These are phyloP conservation scores for Fusarium continuum DNA, from an alignment of 2,329 filamentous ascomycete species.

Conservation along the genomic window DNA sequence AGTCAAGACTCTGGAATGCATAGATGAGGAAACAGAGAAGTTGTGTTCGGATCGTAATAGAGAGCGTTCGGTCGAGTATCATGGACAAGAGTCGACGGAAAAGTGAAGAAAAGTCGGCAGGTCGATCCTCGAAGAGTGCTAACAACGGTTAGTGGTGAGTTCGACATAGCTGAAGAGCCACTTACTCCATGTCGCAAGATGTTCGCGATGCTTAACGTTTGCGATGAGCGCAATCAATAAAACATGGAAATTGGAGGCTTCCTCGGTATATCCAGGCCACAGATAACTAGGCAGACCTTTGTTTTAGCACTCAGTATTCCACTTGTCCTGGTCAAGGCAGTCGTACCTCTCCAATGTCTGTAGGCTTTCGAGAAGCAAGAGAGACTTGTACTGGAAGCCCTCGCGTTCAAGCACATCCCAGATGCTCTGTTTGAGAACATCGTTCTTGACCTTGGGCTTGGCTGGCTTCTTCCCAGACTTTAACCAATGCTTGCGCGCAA, in stretches of 20 bases:
- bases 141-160: conserved; percentile 23
- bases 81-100: conserved; percentile 92
- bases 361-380: conserved; percentile 86
- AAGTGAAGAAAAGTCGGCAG: conserved; percentile 84
- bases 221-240: conserved; percentile 85
- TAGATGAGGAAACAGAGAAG: conserved; percentile 90
- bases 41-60: conserved; percentile 75
- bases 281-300: conserved; percentile 71
- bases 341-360: conserved; percentile 84
- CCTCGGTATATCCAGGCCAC: conserved; percentile 91
- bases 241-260: conserved; percentile 91
- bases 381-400: conserved; percentile 77
- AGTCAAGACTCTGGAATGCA: conserved; percentile 94
- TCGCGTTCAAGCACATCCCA: conserved; percentile 90
- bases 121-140: conserved; percentile 80
- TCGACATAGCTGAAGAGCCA: background rate
- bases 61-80: conserved; percentile 76
- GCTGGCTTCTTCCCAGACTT: conserved; percentile 67
- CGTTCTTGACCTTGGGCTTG: conserved; percentile 80
- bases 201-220: conserved; percentile 88
- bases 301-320: conserved; percentile 42
- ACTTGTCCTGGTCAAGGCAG: background rate
- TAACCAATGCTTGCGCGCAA: conserved; percentile 89
- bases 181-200: conserved; percentile 86
- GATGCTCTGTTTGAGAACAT: conserved; percentile 85